Evolutionary conservation across 2,329 filamentous ascomycete genomes (phyloP).

Genomic region (Aphanocladium album): DNA sequence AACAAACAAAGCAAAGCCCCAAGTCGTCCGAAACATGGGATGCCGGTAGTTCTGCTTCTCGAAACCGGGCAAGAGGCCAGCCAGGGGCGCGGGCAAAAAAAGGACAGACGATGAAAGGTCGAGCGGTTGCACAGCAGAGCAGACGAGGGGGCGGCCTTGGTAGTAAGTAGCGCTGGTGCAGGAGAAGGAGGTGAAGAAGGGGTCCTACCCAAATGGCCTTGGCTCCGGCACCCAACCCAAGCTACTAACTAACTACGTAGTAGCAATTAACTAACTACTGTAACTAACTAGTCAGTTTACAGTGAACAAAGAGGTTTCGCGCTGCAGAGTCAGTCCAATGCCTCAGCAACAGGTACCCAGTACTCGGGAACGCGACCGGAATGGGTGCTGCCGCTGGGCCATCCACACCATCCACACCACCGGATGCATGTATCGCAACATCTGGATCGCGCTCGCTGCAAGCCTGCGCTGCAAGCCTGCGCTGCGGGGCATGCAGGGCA

Average conservation of each 20-base stretch:
- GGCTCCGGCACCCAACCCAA: not conserved
- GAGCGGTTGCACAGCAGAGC: not conserved
- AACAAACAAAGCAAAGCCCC: conserved; percentile 6
- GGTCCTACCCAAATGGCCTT: not conserved
- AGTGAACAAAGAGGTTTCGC: too few species aligned
- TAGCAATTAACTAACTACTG: too few species aligned
- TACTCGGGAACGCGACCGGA: not conserved
- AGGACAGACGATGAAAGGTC: not conserved
- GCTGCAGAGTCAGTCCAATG: too few species aligned
- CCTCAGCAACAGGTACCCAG: not conserved
- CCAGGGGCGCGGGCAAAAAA: not conserved
- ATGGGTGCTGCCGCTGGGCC: not conserved
- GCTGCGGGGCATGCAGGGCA: conserved; percentile 7
- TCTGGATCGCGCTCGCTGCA: conserved; percentile 5
- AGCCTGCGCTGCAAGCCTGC: conserved; percentile 1
- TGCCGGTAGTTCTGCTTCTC: conserved; percentile 7
- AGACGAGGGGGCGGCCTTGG: not conserved
- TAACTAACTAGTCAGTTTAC: too few species aligned
- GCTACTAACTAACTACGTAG: too few species aligned
- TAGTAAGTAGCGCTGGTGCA: not conserved
- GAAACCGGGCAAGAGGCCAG: not conserved
- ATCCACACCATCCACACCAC: conserved; percentile 1
- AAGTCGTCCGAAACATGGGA: conserved; percentile 11
- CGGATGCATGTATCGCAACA: conserved; percentile 4
- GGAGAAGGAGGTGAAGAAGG: not conserved